Percentiles rank a stretch among this genome's conserved stretches.
Conservation (phyloP, 2,329 filamentous ascomycete species). For the Aulographum hederae region DNA sequence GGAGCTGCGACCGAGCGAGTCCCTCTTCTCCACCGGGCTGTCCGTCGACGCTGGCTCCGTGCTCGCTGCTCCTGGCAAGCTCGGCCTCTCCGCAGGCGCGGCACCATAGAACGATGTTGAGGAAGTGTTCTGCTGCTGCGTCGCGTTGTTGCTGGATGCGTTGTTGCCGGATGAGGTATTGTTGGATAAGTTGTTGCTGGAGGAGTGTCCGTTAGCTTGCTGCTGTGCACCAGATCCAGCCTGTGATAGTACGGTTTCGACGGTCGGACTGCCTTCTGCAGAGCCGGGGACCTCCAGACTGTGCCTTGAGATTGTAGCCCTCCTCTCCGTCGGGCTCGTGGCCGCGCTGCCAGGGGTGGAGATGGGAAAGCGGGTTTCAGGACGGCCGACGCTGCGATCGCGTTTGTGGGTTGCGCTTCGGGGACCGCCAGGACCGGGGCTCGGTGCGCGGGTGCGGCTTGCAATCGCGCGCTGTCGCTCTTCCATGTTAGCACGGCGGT, state of each 20-base stretch:
- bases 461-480: conserved; percentile 70
- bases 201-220: too few relatives aligned
- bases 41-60: not conserved
- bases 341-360: conserved; percentile 16
- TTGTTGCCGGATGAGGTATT: not conserved
- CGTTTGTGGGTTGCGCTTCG: conserved; percentile 42
- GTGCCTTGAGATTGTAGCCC: conserved; percentile 26
- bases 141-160: not conserved
- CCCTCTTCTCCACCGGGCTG: conserved; percentile 38
- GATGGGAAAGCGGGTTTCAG: conserved; percentile 65
- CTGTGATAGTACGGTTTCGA: too few relatives aligned
- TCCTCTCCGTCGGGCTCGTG: conserved; percentile 22
- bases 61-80: too few relatives aligned
- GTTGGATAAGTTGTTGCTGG: not conserved
- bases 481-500: conserved; percentile 84
- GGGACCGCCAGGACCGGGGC: conserved; percentile 40
- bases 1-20: conserved; percentile 37
- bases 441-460: conserved; percentile 51
- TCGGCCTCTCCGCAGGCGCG: not conserved
- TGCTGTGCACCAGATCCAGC: conserved; percentile 8
- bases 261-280: conserved; percentile 24
- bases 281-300: conserved; percentile 69
- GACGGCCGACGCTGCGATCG: conserved; percentile 52
- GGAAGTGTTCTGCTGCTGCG: not conserved
- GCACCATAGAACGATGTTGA: too few relatives aligned